Evolutionary conservation across 345 rosid genomes (phyloP).

Genomic region (Rhodomyrtus tomentosa): DNA sequence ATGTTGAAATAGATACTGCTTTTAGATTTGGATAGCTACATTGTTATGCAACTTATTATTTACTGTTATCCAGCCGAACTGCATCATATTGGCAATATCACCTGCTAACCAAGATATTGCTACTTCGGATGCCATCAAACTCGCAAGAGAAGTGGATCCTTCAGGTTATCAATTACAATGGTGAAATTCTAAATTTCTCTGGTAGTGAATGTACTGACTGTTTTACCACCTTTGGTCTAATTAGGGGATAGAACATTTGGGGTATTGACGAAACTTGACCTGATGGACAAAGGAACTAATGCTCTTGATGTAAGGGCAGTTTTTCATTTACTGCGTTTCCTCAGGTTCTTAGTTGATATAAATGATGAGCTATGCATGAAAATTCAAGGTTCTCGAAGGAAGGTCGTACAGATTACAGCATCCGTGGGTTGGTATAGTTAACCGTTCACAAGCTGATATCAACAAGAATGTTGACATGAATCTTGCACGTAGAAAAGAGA

Average conservation of each 20-base stretch:
- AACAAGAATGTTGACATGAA: constrained; percentile 94
- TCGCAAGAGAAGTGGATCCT: constrained; percentile 99
- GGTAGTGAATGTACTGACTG: not conserved
- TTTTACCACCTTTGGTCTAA: not conserved
- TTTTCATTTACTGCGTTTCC: not conserved
- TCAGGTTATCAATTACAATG: constrained; percentile 36
- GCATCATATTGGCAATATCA: constrained; percentile 96
- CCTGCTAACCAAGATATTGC: constrained; percentile 99
- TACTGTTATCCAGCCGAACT: constrained; percentile 69
- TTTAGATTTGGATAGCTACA: not conserved
- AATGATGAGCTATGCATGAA: not conserved
- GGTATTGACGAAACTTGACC: constrained; percentile 92
- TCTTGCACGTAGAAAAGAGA: constrained; percentile 84
- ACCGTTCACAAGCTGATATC: constrained; percentile 99
- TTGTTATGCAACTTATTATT: not conserved
- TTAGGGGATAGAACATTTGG: constrained; percentile 98
- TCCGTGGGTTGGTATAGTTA: constrained; percentile 99
- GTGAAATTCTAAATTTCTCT: not conserved
- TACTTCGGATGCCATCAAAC: constrained; percentile 97
- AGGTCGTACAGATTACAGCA: constrained; percentile 88
- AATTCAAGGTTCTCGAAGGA: constrained; percentile 87
- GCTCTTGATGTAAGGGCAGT: constrained; percentile 58
- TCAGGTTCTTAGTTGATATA: not conserved
- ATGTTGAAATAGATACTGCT: not conserved
- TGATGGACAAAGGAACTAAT: constrained; percentile 99